phyloP scores from a whole-genome alignment of 495 filamentous ascomycete species.

The Bacidia rubella region DNA sequence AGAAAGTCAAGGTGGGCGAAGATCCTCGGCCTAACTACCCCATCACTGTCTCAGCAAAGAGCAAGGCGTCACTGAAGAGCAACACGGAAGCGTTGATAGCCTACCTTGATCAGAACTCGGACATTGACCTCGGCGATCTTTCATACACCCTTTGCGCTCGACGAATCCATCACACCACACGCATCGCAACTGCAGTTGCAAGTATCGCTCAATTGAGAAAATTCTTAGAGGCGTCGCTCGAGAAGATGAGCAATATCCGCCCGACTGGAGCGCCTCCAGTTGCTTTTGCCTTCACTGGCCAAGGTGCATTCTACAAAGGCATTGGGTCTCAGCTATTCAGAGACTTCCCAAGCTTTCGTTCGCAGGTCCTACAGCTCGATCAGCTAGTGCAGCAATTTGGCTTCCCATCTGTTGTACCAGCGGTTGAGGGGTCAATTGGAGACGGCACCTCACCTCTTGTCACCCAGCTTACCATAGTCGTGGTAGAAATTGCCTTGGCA shows the following conservation, averaged over 20 bases:
- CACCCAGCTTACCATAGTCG: slow-evolving; percentile 55
- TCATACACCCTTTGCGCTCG: slow-evolving; percentile 74
- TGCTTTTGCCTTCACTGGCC: slow-evolving; percentile 40
- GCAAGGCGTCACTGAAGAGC: slow-evolving; percentile 39
- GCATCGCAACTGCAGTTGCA: slow-evolving; percentile 44
- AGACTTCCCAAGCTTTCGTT: slow-evolving; percentile 51
- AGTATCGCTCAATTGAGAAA: slow-evolving; percentile 4
- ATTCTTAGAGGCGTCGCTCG: slow-evolving; percentile 18
- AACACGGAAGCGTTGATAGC: slow-evolving; percentile 38
- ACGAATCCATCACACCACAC: slow-evolving; percentile 61
- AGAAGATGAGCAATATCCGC: slow-evolving; percentile 25
- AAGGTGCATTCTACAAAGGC: slow-evolving; percentile 41
- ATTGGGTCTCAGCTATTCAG: slow-evolving; percentile 62
- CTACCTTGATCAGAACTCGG: slow-evolving; percentile 38
- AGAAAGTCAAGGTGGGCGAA: neutral
- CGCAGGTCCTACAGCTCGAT: slow-evolving; percentile 57
- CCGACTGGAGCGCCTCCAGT: slow-evolving; percentile 32
- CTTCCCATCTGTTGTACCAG: slow-evolving; percentile 51
- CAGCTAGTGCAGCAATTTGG: slow-evolving; percentile 53
- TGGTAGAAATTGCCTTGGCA: slow-evolving; percentile 56
- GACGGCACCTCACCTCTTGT: neutral
- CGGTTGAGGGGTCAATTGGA: slow-evolving; percentile 29
- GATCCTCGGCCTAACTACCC: slow-evolving; percentile 37
- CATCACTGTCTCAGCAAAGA: slow-evolving; percentile 40
- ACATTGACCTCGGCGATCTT: slow-evolving; percentile 34